Conservation (phyloP, 768 basidiomycete species). For the Mycena filopes region DNA sequence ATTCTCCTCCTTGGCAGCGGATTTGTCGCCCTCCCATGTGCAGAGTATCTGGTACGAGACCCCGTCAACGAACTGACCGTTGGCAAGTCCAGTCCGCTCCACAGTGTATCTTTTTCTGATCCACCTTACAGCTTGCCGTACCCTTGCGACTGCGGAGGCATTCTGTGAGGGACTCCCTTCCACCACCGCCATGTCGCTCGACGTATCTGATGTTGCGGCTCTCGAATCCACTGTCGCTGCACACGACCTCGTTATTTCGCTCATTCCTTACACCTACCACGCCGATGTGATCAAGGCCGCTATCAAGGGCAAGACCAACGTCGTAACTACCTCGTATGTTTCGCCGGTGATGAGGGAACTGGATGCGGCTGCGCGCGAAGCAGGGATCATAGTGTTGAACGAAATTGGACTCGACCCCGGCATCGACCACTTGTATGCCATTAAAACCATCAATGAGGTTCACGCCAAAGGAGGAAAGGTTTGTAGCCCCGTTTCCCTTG, state of each 20-base stretch:
- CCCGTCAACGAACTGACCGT: conserved; percentile 87
- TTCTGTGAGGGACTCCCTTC: conserved; percentile 76
- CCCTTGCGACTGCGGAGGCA: conserved; percentile 77
- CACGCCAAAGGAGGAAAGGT: conserved; percentile 96
- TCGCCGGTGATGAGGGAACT: conserved; percentile 91
- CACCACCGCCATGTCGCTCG: conserved; percentile 81
- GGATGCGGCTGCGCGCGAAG: conserved; percentile 81
- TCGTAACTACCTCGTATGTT: conserved; percentile 97
- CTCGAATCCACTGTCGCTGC: conserved; percentile 86
- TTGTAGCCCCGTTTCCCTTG: conserved; percentile 18
- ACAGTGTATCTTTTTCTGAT: not conserved
- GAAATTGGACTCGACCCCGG: conserved; percentile 98
- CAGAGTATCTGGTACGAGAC: conserved; percentile 89
- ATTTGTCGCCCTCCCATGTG: conserved; percentile 95
- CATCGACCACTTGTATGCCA: conserved; percentile 92
- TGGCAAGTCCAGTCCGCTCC: conserved; percentile 56
- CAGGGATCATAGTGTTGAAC: conserved; percentile 95
- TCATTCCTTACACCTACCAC: conserved; percentile 96
- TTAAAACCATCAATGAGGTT: conserved; percentile 94
- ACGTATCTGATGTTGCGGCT: conserved; percentile 75
- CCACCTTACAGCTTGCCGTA: conserved; percentile 78
- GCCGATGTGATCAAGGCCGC: conserved; percentile 91
- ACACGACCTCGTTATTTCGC: conserved; percentile 93
- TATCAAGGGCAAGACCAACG: conserved; percentile 88
- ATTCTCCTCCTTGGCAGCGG: conserved; percentile 94